Evolutionary conservation across 768 basidiomycete species (phyloP), one percentile per base, ranked within the genome.

Genomic region (Amanita muscaria): DNA sequence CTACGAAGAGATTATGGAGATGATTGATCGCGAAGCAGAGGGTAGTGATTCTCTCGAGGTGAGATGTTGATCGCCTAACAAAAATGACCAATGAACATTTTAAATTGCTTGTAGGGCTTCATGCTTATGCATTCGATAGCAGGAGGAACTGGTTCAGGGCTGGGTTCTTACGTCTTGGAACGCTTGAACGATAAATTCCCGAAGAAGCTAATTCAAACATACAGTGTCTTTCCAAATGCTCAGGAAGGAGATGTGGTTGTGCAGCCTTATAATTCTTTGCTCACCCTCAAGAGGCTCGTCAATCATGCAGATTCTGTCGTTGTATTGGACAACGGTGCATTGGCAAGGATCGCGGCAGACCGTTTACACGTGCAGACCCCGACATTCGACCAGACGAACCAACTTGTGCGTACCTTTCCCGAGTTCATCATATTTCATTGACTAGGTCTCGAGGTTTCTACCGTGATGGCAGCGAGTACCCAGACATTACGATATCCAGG

Each of bases 81-180:
- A 15, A 34, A 18, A 23, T 36, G 15, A 23, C 25, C 15, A 31
- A n/a, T n/a, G n/a, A 37, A 30, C 27, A 16, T 27, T 9, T 35
- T 25, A n/a, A 30, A 25, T 3, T 15, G 14, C 23, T 39, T 36
- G 14, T 59, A 98, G 96, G 96, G 93, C 3, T 98, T 99, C 67
- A 96, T 97, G 90, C 72, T 94, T 35, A 87, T 96, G 72, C 96
- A 98, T 59, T 97, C 94, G 14, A 99, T 98, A 62, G 96, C 96
- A 27, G 96, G 96, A 29, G 96, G 96, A 6, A 99, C 96, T 3
- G 96, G 96, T 15, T 98, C 96, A 0, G 96, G 96, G 1, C 79
- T 99, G 4, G 96, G 96, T 25, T 99, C 96, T n/a, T 98, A 90
- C 67, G 69, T 98, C 14, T 80, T 99, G 43, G 96, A 98, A 66